Base-by-base conservation (phyloP, 257 asterid species). In the Solanum arcanum region DNA sequence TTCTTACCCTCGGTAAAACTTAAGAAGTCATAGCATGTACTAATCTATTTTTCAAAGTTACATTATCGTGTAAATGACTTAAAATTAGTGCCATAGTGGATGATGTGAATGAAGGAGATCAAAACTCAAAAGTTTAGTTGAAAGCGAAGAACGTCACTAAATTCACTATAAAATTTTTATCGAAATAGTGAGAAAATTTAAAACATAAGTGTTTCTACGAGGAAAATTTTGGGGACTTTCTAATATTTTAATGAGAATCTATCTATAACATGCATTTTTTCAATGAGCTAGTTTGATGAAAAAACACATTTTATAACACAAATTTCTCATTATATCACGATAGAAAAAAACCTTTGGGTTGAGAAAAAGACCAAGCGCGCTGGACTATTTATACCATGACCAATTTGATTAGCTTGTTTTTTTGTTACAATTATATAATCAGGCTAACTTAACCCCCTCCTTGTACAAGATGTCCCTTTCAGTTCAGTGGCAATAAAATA, bases 201-300 rank as follows among this genome's bases (percentile, higher is more conserved):
- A 52, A 52, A 52, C 11, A 52, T 18, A 10, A 52, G 62, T 52
- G 11, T 18, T 52, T 52, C 7, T 52, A 52, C 62, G 20, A 0
- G 2, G n/a, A 52, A 52, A 52, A 52, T 18, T 52, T 52, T 18
- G n/a, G 0, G 1, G 3, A 18, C 11, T 52, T 52, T 0, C 3
- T 10, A 52, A 2, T 52, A 52, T 16, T 52, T 52, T 0, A 52
- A 20, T 52, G 23, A 52, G 3, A 52, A 52, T 52, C 10, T 52
- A 1, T 1, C 16, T 52, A 16, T 2, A 52, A 16, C 4, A 16
- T 52, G 23, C 9, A 0, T 52, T 52, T 52, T 52, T 0, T 1
- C 23, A 52, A 21, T 16, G 62, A 52, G 23, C 62, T 52, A 52
- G 10, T 52, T 52, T 9, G 10, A 56, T 60, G 3, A 0, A 60